Conservation (phyloP, 495 filamentous ascomycete genomes). For the Acidomyces sp. region DNA sequence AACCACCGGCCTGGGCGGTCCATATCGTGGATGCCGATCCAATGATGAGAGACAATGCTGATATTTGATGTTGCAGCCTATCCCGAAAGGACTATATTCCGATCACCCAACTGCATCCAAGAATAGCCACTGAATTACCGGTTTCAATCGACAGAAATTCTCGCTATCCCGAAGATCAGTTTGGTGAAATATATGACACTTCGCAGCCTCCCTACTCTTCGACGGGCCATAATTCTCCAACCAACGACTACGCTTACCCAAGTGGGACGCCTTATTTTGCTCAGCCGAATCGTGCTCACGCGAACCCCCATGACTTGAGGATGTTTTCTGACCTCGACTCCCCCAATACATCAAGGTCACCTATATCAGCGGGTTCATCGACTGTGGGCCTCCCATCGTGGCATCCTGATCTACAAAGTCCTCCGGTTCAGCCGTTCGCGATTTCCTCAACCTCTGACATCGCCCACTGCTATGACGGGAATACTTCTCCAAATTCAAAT, state of each 20-base stretch:
- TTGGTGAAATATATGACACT: neutral
- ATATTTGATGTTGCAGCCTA: neutral
- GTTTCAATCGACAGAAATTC: neutral
- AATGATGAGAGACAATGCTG: too few species aligned
- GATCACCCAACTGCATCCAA: conserved; percentile 5
- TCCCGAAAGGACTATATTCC: conserved; percentile 2
- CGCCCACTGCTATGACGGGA: too few species aligned
- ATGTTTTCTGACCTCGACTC: neutral
- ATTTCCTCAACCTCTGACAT: neutral
- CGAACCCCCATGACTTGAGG: too few species aligned
- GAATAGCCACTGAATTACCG: neutral
- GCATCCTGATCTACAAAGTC: neutral
- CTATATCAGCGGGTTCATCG: conserved; percentile 13
- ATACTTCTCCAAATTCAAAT: too few species aligned
- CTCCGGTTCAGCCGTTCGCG: conserved; percentile 1
- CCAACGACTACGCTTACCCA: conserved; percentile 2
- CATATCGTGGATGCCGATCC: too few species aligned
- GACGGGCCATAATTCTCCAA: conserved; percentile 9
- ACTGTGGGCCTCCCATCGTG: conserved; percentile 6
- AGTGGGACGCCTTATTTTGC: conserved; percentile 7
- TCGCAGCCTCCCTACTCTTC: conserved; percentile 14
- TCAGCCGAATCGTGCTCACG: conserved; percentile 2
- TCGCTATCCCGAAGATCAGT: conserved; percentile 1
- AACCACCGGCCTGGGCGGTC: too few species aligned
- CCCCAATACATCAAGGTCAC: conserved; percentile 6